Evolutionary conservation across 345 rosid genomes (phyloP), one percentile per base, ranked within the genome.

Genomic region (Eucalyptus grandis): DNA sequence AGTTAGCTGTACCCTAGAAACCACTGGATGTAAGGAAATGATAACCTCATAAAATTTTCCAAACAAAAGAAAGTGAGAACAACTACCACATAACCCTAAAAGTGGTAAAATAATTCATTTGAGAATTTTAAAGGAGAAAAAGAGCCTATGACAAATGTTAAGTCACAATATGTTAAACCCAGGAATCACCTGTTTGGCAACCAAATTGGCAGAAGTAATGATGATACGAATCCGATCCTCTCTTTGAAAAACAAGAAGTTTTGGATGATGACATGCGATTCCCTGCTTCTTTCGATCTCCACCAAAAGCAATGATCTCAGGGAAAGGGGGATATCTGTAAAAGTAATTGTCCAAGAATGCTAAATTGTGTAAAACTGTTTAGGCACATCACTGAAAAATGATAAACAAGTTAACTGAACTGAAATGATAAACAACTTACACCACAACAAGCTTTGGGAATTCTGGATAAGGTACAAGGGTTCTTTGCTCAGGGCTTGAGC

Each of bases 261-360:
- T 97, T 24, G 99, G 99, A 91, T 97, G 99, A 92, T 97, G 99
- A 91, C 99, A 97, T 88, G 96, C 99, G 91, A 97, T 94, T 89
- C 99, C 99, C 30, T 92, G 93, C 92, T 92, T 96, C 95, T 94
- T 96, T 87, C 92, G 92, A 88, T 97, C 97, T 88, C 93, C 93
- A 91, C 99, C 99, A 92, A 97, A 97, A 89, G 99, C 99, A 83
- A 97, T 91, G 90, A 89, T 94, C 91, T 95, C 99, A 10, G 99
- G 96, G 87, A 97, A 96, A 87, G 95, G 96, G 65, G 99, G 99
- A 91, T 89, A 97, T 93, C 99, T 97, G 90, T 90, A 88, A 89
- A 40, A 92, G 87, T 53, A 60, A 89, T 21, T 69, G 53, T 88
- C 86, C 80, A 50, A 24, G 69, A 90, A 9, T 87, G 77, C 90